Evolutionary conservation across 805 yeast species (phyloP).

Genomic region (Lipomyces yamanashiensis): DNA sequence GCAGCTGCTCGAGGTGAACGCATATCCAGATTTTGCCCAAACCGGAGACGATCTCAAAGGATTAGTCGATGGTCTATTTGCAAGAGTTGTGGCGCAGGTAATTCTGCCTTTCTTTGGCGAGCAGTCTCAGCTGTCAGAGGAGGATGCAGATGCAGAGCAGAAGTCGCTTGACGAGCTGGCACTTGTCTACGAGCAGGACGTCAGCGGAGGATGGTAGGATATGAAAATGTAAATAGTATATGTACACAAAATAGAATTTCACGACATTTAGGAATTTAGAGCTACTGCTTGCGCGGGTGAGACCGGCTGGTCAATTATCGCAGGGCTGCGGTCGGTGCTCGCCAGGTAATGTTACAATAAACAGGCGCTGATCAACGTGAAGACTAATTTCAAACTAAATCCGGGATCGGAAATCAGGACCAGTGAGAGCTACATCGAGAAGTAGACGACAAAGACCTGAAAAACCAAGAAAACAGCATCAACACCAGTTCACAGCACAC

Average conservation of each 20-base stretch:
- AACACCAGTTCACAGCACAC: too few species aligned
- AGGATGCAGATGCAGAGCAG: not conserved
- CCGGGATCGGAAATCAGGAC: too few species aligned
- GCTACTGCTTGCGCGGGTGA: not conserved
- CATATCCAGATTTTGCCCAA: constrained; percentile 96
- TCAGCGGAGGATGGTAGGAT: constrained; percentile 28
- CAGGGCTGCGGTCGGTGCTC: too few species aligned
- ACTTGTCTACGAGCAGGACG: constrained; percentile 19
- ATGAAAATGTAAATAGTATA: not conserved
- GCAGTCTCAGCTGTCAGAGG: not conserved
- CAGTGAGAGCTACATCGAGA: too few species aligned
- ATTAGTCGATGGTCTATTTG: constrained; percentile 51
- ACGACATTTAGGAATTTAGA: too few species aligned
- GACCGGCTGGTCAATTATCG: not conserved
- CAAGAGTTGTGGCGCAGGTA: constrained; percentile 20
- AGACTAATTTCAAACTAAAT: too few species aligned
- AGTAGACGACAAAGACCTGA: too few species aligned
- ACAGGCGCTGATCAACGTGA: too few species aligned
- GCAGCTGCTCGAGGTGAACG: constrained; percentile 78
- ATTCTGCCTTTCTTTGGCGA: constrained; percentile 31
- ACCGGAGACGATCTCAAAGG: constrained; percentile 78
- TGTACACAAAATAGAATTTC: not conserved
- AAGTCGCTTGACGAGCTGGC: not conserved
- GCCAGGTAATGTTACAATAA: too few species aligned
- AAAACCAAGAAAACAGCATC: too few species aligned